phyloP scores from a whole-genome alignment of 2,329 filamentous ascomycete species.

The Aspergillus pseudonomiae region DNA sequence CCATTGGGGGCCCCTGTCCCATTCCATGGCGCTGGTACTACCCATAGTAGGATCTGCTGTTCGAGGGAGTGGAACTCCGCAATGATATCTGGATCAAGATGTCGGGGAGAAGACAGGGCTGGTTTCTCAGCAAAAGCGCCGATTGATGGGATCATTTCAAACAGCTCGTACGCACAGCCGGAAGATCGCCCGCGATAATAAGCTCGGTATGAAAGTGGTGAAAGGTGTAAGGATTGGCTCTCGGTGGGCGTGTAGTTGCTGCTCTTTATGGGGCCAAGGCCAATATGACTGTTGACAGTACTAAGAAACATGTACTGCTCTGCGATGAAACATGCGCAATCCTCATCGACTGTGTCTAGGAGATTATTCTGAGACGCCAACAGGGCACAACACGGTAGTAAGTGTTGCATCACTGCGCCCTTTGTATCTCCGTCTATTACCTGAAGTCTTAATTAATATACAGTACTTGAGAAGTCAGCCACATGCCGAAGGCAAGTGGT shows the following conservation, averaged over 20 bases:
- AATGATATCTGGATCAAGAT: neutral
- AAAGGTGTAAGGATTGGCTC: neutral
- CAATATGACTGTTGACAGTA: neutral
- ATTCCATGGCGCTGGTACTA: neutral
- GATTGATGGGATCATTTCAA: neutral
- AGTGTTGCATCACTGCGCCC: neutral
- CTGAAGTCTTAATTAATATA: neutral
- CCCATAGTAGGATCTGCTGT: neutral
- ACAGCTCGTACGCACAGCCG: neutral
- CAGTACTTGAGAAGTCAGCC: neutral
- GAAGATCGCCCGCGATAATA: neutral
- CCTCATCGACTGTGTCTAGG: neutral
- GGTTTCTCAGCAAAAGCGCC: neutral
- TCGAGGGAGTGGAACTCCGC: neutral
- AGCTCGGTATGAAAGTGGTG: neutral
- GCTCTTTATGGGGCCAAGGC: neutral
- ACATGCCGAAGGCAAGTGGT: neutral
- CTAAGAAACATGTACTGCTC: neutral
- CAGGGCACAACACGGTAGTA: neutral
- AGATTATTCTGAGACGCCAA: neutral
- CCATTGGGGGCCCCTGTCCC: neutral
- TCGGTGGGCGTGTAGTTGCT: neutral
- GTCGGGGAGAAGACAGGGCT: neutral
- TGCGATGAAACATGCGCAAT: neutral
- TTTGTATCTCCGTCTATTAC: neutral